Base-by-base conservation (phyloP, 306 rosid species). In the Cicer pinnatifidum region DNA sequence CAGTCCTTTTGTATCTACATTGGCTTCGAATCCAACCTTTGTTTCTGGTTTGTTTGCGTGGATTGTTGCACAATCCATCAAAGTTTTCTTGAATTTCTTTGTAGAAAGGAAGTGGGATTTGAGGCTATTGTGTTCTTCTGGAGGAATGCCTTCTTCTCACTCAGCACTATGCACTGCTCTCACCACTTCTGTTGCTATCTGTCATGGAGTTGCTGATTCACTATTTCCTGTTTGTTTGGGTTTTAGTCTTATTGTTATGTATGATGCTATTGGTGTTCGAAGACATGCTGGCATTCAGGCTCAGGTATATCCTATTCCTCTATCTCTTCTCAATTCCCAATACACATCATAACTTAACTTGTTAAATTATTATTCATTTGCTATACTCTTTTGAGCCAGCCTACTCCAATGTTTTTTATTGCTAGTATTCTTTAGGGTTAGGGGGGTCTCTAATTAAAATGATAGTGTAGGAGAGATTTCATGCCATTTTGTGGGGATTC, bases 61-160 rank as follows among this genome's bases (percentile, higher is more conserved):
- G 96, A 0, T 88, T 1, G 13, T 78, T 33, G 91, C 90, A 0
- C 97, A 93, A 43, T 91, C 88, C 11, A 71, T 63, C 51, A 93
- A 90, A 74, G 82, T 93, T 10, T 17, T 90, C 8, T 76, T 93
- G 81, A 90, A 87, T 72, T 90, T 90, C 85, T 85, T 85, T 40
- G 79, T 89, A 40, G 97, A 89, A 70, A 78, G 84, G 75, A 91
- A 85, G 76, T 93, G 97, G 98, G 82, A 84, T 73, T 84, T 80
- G 13, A 80, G 72, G 20, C 57, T 92, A 0, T 17, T 87, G 65
- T 90, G 15, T 80, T 85, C 90, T 1, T 88, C 90, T 2, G 98
- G 96, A 0, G 98, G 98, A 20, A 90, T 93, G 97, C 98, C 97
- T n/a, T 93, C 97, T 17, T 93, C 98, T 12, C 98, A 90, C 71